Evolutionary conservation across 192 early-diverging fungal genomes (phyloP).

Genomic region (Rhizophagus clarus): DNA sequence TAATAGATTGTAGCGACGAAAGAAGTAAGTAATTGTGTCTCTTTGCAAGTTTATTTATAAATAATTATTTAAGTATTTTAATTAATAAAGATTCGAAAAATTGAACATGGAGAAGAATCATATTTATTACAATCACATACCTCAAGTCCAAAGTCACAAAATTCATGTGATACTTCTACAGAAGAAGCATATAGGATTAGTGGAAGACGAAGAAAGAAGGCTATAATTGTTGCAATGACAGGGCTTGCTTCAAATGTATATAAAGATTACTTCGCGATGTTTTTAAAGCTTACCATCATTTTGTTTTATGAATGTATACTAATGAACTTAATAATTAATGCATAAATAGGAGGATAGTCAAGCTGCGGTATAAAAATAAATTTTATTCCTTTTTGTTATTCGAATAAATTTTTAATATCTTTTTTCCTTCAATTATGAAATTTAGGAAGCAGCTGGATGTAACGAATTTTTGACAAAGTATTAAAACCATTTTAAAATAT

Average conservation of each 20-base stretch:
- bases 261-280: background rate
- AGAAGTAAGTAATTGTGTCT: background rate
- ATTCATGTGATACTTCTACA: no score
- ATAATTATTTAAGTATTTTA: background rate
- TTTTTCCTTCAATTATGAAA: background rate
- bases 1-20: constrained; percentile 8
- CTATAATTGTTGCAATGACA: constrained; percentile 4
- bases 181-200: background rate
- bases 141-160: background rate
- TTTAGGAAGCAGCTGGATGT: constrained; percentile 9
- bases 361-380: background rate
- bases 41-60: background rate
- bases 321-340: background rate
- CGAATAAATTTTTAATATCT: background rate
- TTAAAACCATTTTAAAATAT: background rate
- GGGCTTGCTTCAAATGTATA: constrained; percentile 1
- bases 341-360: constrained; percentile 4
- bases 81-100: constrained; percentile 6
- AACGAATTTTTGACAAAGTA: constrained; percentile 18
- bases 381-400: background rate
- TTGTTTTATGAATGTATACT: background rate
- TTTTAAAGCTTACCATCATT: background rate
- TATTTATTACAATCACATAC: background rate
- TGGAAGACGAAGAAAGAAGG: background rate
- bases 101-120: constrained; percentile 6